Base-by-base conservation (phyloP, 257 asterid species). In the Gynochthodes officinalis region DNA sequence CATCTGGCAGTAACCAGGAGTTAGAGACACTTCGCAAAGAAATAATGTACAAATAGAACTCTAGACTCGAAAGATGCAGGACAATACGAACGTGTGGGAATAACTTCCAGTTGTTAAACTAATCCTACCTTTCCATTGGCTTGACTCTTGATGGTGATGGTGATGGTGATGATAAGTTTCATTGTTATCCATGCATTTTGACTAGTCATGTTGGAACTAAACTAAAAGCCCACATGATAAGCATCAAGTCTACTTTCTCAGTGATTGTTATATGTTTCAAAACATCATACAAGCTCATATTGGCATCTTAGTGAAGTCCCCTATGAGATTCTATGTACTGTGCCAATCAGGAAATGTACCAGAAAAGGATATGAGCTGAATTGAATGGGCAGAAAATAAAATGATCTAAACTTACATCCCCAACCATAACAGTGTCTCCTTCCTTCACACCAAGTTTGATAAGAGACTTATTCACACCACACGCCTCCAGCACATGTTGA, bases 401-500 rank as follows among this genome's bases (percentile, higher is more conserved):
- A 73, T 42, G 46, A 16, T 37, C 33, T 42, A n/a, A 15, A 65
- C 80, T 43, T 75, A 95, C 99, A 84, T 85, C 96, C 73, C 97
- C 97, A 74, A 95, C 87, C n/a, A 84, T n/a, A 69, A 95, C 98
- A 3, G 95, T 89, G 79, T 95, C 96, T 1, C 94, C 97, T 73
- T 95, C 99, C 82, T 90, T 95, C 9, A 95, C 96, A 2, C 98
- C 99, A 50, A 79, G 92, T 82, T 89, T 95, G 69, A 48, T 67
- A 69, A 95, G 98, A 66, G 96, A 82, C 82, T 91, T 95, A 71
- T 86, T 86, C 71, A 92, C 98, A 44, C 99, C 97, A 67, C 96
- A 89, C 50, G 97, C 98, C 78, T 95, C 98, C 52, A 92, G 86
- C 80, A 95, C 97, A 52, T 83, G 89, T 65, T 95, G 99, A 84